Evolutionary conservation across 352 stramenopile species (phyloP).

Genomic region (Thraustochytrium striatum): DNA sequence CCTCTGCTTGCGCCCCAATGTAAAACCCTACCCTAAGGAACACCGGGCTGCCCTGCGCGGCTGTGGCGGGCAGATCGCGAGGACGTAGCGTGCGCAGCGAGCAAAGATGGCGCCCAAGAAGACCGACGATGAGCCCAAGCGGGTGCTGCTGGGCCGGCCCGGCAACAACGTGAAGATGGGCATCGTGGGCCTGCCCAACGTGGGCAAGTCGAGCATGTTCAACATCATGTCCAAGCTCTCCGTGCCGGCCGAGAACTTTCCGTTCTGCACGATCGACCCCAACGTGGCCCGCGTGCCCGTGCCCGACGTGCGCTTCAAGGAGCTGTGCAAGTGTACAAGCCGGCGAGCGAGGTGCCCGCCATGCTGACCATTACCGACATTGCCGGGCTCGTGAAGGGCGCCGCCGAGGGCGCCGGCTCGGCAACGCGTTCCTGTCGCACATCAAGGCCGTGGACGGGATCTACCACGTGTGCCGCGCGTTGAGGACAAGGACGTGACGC

Average conservation of each 20-base stretch:
- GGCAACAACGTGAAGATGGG: slow-evolving; percentile 93
- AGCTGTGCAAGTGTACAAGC: slow-evolving; percentile 89
- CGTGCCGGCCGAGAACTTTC: slow-evolving; percentile 81
- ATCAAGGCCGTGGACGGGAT: slow-evolving; percentile 98
- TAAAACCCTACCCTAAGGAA: too few relatives aligned
- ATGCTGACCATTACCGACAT: slow-evolving; percentile 99
- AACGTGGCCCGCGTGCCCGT: slow-evolving; percentile 95
- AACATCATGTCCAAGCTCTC: slow-evolving; percentile 60
- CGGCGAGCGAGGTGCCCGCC: slow-evolving; percentile 87
- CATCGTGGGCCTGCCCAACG: slow-evolving; percentile 98
- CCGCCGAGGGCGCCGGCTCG: slow-evolving; percentile 94
- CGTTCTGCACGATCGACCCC: slow-evolving; percentile 95
- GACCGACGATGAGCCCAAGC: slow-evolving; percentile 59
- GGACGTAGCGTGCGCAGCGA: not conserved
- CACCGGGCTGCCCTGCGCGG: too few relatives aligned
- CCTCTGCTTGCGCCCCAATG: too few relatives aligned
- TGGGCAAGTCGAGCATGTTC: slow-evolving; percentile 97
- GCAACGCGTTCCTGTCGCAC: slow-evolving; percentile 98
- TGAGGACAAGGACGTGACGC: slow-evolving; percentile 96
- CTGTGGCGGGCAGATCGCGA: too few relatives aligned
- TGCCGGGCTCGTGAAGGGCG: slow-evolving; percentile 94
- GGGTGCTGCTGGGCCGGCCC: slow-evolving; percentile 61
- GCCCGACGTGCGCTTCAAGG: slow-evolving; percentile 52
- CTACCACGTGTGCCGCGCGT: slow-evolving; percentile 94
- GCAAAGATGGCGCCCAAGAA: slow-evolving; percentile 68